Base-by-base conservation (phyloP, 2,329 filamentous ascomycete genomes). In the Fusarium camptoceras region DNA sequence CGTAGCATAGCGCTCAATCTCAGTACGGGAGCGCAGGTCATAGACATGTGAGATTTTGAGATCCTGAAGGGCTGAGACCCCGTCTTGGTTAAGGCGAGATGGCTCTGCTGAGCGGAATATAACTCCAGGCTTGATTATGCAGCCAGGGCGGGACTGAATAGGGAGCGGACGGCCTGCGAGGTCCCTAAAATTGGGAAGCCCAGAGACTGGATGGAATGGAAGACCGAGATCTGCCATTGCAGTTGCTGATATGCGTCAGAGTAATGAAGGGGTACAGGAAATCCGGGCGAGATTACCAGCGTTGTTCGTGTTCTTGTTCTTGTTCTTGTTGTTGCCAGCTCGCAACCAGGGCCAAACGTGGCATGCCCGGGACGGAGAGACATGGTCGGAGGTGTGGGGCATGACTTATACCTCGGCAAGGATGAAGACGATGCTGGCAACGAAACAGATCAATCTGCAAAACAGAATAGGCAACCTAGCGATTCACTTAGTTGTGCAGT, bases 91-190 rank as follows among this genome's bases (percentile, higher is more conserved):
- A 41, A 91, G 81, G 59, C 81, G 81, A 20, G 86, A 87, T 18
- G 91, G 88, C 70, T 93, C 91, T 4, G 90, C 92, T 50, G 89
- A 89, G 59, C 93, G 89, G 80, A 88, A 94, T 65, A 94, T 79
- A 31, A 91, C 74, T 44, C 84, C 83, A 22, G 81, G 81, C 28
- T 86, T 85, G 64, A 92, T 77, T 60, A 92, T 80, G 30, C 89
- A 74, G 31, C 83, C 82, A 24, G 81, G 81, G 27, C 86, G 84
- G 64, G 92, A 76, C 55, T 78, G 51, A 42, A 87, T 76, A 18
- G 77, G 60, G 47, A 87, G 76, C 12, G 84, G 81, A 68, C 89
- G 88, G 46, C 88, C 88, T 67, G 89, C 90, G 27, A 91, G 81
- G 76, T 92, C 90, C 57, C 91, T 86, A 76, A 93, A 89, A 79